These are phyloP conservation scores for Clarireedia homoeocarpa DNA, from an alignment of 2,329 filamentous ascomycete genomes.

Conservation along the genomic window DNA sequence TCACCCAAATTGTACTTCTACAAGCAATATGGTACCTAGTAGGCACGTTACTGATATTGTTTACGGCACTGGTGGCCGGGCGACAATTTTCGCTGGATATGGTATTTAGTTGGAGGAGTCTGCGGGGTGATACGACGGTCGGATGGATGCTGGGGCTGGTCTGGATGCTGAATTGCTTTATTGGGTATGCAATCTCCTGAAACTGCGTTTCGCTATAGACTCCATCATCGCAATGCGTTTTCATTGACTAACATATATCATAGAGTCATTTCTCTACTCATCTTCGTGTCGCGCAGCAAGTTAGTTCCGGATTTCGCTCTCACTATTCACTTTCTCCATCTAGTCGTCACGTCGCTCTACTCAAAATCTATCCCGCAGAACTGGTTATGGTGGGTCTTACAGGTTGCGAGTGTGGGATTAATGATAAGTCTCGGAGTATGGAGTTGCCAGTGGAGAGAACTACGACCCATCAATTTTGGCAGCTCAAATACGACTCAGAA, in stretches of 20 bases:
- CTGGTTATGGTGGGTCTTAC: conserved; percentile 78
- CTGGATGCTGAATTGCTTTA: conserved; percentile 58
- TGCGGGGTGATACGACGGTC: conserved; percentile 60
- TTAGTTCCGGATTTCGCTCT: conserved; percentile 91
- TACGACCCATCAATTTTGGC: conserved; percentile 82
- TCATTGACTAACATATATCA: not conserved
- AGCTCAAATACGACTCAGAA: conserved; percentile 35
- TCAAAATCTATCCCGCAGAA: conserved; percentile 68
- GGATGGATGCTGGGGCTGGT: conserved; percentile 63
- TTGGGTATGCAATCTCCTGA: conserved; percentile 44
- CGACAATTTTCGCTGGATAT: conserved; percentile 49
- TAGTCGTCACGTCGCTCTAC: conserved; percentile 71
- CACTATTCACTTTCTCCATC: conserved; percentile 77
- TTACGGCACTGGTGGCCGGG: conserved; percentile 59
- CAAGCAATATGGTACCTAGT: conserved; percentile 57
- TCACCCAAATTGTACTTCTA: conserved; percentile 57
- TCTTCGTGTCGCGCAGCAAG: conserved; percentile 82
- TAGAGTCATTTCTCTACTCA: conserved; percentile 75
- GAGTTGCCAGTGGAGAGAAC: conserved; percentile 84
- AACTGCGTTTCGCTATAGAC: not conserved
- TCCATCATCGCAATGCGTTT: not conserved
- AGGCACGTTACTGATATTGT: conserved; percentile 55
- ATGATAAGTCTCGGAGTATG: conserved; percentile 74
- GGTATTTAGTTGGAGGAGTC: conserved; percentile 53
- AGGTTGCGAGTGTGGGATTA: conserved; percentile 49